Evolutionary conservation across 2,329 filamentous ascomycete genomes (phyloP).

Genomic region (Nigrograna mackinnonii): DNA sequence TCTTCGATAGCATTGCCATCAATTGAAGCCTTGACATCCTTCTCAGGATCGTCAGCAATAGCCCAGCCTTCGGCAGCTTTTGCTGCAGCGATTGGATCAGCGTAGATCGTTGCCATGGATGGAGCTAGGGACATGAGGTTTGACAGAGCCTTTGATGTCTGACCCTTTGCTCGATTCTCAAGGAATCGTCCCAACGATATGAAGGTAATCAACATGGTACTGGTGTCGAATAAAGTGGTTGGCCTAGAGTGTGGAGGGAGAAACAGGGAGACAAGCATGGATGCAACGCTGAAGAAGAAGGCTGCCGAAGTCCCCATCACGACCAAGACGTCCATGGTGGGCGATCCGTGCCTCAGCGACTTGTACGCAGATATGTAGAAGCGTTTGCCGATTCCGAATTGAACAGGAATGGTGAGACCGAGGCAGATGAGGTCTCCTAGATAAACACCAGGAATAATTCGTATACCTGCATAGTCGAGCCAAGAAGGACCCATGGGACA

Average conservation of each 20-base stretch:
- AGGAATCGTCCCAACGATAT: slow-evolving; percentile 88
- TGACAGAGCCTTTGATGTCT: slow-evolving; percentile 92
- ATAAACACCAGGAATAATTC: slow-evolving; percentile 75
- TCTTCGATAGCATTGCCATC: slow-evolving; percentile 73
- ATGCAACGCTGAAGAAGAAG: slow-evolving; percentile 90
- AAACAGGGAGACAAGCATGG: slow-evolving; percentile 82
- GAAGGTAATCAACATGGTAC: slow-evolving; percentile 97
- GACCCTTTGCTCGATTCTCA: slow-evolving; percentile 92
- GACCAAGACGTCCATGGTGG: slow-evolving; percentile 97
- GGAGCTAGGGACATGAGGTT: slow-evolving; percentile 93
- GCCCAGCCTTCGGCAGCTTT: slow-evolving; percentile 86
- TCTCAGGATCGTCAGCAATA: slow-evolving; percentile 44
- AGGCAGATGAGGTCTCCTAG: slow-evolving; percentile 87
- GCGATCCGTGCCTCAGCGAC: slow-evolving; percentile 84
- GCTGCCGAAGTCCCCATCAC: slow-evolving; percentile 92
- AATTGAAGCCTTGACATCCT: slow-evolving; percentile 45
- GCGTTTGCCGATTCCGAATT: slow-evolving; percentile 93
- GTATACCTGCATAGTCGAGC: slow-evolving; percentile 75
- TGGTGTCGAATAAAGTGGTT: slow-evolving; percentile 93
- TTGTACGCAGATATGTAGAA: slow-evolving; percentile 96
- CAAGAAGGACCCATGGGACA: slow-evolving; percentile 81
- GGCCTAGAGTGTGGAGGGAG: slow-evolving; percentile 78
- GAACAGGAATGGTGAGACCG: slow-evolving; percentile 83
- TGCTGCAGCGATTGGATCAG: slow-evolving; percentile 88
- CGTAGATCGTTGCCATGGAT: slow-evolving; percentile 96